These are phyloP conservation scores for Echinosophora koreensis DNA, from an alignment of 306 rosid genomes.

Conservation along the genomic window DNA sequence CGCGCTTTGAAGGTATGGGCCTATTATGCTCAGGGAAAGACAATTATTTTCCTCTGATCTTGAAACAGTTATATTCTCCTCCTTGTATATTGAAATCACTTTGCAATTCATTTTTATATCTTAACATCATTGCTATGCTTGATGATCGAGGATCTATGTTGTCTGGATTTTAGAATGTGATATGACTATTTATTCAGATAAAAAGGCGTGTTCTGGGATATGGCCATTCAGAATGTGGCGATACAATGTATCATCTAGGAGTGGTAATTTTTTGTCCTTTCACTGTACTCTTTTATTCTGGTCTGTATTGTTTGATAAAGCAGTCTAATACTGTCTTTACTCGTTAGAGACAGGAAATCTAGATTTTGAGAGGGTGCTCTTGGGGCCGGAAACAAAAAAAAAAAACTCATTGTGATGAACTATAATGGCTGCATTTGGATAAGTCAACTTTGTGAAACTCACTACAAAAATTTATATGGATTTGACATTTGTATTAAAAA, in stretches of 20 bases:
- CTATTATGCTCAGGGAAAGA: slow-evolving; percentile 34
- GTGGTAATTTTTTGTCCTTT: slow-evolving; percentile 62
- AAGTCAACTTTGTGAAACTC: slow-evolving; percentile 1
- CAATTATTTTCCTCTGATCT: slow-evolving; percentile 14
- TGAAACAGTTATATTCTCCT: slow-evolving; percentile 26
- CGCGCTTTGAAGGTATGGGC: slow-evolving; percentile 81
- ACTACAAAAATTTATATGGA: neutral
- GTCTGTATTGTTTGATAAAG: slow-evolving; percentile 17
- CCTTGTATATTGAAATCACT: slow-evolving; percentile 36
- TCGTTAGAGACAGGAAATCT: slow-evolving; percentile 23
- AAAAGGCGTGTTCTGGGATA: slow-evolving; percentile 79
- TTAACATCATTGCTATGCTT: slow-evolving; percentile 13
- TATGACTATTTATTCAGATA: slow-evolving; percentile 62
- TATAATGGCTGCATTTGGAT: slow-evolving; percentile 11
- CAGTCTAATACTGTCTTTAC: slow-evolving; percentile 28
- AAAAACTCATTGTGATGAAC: slow-evolving; percentile 6
- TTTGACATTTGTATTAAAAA: slow-evolving; percentile 11
- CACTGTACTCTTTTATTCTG: neutral
- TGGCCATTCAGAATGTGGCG: slow-evolving; percentile 81
- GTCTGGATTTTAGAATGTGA: slow-evolving; percentile 37
- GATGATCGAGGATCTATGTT: slow-evolving; percentile 19
- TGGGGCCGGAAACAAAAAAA: neutral
- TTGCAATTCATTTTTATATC: slow-evolving; percentile 23
- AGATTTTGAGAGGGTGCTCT: slow-evolving; percentile 16
- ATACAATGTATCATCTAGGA: slow-evolving; percentile 92